Evolutionary conservation across 164 flowering plant species (phyloP).

Genomic region (Chimonanthus salicifolius): DNA sequence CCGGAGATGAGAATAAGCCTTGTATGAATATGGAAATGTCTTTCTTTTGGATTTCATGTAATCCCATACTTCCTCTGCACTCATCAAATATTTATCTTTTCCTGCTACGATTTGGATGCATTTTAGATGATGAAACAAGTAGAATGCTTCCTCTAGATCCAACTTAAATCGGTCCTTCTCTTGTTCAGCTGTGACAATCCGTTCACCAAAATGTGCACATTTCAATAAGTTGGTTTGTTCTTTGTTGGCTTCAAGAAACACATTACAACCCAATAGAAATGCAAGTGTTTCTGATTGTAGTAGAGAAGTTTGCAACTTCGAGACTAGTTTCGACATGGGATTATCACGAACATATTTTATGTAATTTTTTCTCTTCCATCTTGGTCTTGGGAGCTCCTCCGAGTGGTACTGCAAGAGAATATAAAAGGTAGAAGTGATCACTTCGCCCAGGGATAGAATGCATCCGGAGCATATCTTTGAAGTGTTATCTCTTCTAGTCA

Average conservation of each 20-base stretch:
- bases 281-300: slow-evolving; percentile 38
- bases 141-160: slow-evolving; percentile 61
- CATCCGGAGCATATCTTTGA: too few species aligned
- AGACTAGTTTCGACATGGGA: slow-evolving; percentile 58
- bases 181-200: slow-evolving; percentile 35
- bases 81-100: slow-evolving; percentile 18
- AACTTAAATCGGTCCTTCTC: slow-evolving; percentile 62
- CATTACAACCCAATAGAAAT: slow-evolving; percentile 43
- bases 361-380: slow-evolving; percentile 71
- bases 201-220: slow-evolving; percentile 57
- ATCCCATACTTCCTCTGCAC: slow-evolving; percentile 45
- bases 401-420: too few species aligned
- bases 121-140: slow-evolving; percentile 36
- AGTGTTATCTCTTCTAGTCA: too few species aligned
- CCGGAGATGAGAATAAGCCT: slow-evolving; percentile 69
- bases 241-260: slow-evolving; percentile 37
- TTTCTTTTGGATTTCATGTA: slow-evolving; percentile 35
- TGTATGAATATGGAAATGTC: slow-evolving; percentile 42
- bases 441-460: too few species aligned
- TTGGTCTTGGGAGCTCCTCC: slow-evolving; percentile 32
- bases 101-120: slow-evolving; percentile 37
- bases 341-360: slow-evolving; percentile 51
- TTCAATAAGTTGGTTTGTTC: slow-evolving; percentile 40
- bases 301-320: slow-evolving; percentile 40
- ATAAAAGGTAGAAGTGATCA: too few species aligned